Evolutionary conservation across 805 yeast genomes (phyloP).

Genomic region (Cyberlindnera mississippiensis): DNA sequence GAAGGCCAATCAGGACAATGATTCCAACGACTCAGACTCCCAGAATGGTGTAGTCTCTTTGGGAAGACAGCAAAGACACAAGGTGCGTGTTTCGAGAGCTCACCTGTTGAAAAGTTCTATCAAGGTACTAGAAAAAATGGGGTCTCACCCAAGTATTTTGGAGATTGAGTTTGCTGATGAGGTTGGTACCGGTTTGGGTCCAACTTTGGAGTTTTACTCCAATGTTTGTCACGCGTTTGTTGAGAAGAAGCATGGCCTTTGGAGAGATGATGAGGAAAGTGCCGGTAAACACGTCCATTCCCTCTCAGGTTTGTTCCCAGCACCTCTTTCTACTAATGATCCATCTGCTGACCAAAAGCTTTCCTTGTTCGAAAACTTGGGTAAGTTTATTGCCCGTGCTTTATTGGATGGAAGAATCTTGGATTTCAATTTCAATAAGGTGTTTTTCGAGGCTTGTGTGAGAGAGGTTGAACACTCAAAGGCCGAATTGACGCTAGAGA

Average conservation of each 20-base stretch:
- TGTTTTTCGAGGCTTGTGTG: slow-evolving; percentile 62
- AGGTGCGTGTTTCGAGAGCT: slow-evolving; percentile 70
- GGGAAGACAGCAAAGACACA: slow-evolving; percentile 77
- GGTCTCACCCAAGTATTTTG: slow-evolving; percentile 71
- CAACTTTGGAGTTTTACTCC: slow-evolving; percentile 90
- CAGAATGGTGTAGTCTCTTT: slow-evolving; percentile 33
- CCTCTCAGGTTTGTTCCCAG: slow-evolving; percentile 66
- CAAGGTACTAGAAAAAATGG: slow-evolving; percentile 72
- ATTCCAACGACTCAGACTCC: slow-evolving; percentile 29
- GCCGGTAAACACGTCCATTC: slow-evolving; percentile 38
- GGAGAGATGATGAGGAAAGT: slow-evolving; percentile 46
- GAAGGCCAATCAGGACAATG: slow-evolving; percentile 40
- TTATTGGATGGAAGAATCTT: slow-evolving; percentile 82
- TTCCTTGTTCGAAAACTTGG: slow-evolving; percentile 60
- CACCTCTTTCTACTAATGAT: slow-evolving; percentile 41
- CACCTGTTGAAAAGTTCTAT: slow-evolving; percentile 71
- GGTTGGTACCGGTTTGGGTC: slow-evolving; percentile 96
- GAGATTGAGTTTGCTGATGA: slow-evolving; percentile 89
- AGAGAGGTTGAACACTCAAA: slow-evolving; percentile 24
- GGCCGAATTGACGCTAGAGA: slow-evolving; percentile 14
- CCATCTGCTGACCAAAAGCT: slow-evolving; percentile 40
- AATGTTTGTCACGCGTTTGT: slow-evolving; percentile 73
- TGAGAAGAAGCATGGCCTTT: slow-evolving; percentile 51
- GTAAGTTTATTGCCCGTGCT: slow-evolving; percentile 83
- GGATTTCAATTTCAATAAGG: slow-evolving; percentile 71